phyloP scores from a whole-genome alignment of 192 early-diverging fungal genomes.

The Coemansia sp. region DNA sequence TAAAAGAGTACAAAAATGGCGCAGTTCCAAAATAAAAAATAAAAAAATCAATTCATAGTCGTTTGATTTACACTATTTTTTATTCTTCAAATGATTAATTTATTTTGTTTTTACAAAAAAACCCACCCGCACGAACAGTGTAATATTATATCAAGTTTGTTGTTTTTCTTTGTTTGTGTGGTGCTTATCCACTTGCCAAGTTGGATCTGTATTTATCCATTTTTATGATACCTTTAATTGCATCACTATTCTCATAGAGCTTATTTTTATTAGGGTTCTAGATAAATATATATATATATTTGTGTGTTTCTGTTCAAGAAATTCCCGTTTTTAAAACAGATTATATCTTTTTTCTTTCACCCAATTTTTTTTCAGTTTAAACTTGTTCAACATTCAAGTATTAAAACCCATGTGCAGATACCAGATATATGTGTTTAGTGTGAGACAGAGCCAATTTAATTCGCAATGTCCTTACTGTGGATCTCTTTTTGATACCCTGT shows the following conservation, averaged over 20 bases:
- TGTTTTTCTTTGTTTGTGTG: not conserved
- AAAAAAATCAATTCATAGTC: conserved; percentile 9
- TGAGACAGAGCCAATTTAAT: not conserved
- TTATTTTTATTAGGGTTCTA: not conserved
- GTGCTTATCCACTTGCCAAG: not conserved
- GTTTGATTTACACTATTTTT: not conserved
- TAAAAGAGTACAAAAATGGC: not conserved
- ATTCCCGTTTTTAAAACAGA: not conserved
- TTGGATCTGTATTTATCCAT: conserved; percentile 1
- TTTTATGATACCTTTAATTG: too few species aligned
- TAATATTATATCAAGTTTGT: not conserved
- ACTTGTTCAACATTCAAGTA: not conserved
- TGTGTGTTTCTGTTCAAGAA: not conserved
- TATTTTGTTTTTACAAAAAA: not conserved
- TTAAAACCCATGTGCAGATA: too few species aligned
- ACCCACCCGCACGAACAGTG: too few species aligned
- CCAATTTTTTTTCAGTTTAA: not conserved
- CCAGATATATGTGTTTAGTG: not conserved
- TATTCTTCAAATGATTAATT: not conserved
- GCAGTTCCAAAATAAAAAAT: not conserved
- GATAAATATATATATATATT: not conserved
- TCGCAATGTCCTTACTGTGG: not conserved
- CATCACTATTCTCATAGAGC: too few species aligned
- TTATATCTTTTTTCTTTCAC: not conserved
- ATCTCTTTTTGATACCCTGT: not conserved